These are phyloP conservation scores for Yamadazyma diddensiae DNA, from an alignment of 1,139 yeast genomes.

Conservation along the genomic window DNA sequence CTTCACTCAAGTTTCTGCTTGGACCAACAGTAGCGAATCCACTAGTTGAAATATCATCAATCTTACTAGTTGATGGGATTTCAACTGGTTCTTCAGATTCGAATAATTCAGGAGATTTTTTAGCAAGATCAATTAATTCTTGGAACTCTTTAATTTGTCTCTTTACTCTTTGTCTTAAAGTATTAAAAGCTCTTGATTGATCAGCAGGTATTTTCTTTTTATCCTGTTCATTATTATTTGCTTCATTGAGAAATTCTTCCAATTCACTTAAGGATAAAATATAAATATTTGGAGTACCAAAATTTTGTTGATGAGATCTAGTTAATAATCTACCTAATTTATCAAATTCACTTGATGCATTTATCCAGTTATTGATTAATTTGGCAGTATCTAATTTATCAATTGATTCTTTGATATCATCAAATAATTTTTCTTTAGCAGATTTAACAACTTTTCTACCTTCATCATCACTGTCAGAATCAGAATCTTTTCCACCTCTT, in stretches of 20 bases:
- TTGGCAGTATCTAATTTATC: conserved; percentile 70
- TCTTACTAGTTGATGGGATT: conserved; percentile 13
- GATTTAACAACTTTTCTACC: conserved; percentile 86
- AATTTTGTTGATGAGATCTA: conserved; percentile 72
- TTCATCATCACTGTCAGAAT: conserved; percentile 58
- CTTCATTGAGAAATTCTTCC: conserved; percentile 65
- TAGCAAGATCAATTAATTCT: conserved; percentile 55
- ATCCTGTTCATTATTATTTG: conserved; percentile 55
- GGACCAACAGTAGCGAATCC: conserved; percentile 16
- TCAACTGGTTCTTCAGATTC: conserved; percentile 51
- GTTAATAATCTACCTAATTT: conserved; percentile 64
- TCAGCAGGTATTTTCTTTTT: conserved; percentile 78
- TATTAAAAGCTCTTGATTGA: conserved; percentile 84
- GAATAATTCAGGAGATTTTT: conserved; percentile 70
- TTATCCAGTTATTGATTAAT: conserved; percentile 77
- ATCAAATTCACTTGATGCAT: conserved; percentile 75
- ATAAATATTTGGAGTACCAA: conserved; percentile 68
- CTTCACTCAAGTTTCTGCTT: conserved; percentile 37
- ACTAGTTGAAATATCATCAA: conserved; percentile 19
- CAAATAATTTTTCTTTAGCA: conserved; percentile 88
- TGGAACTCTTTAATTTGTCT: conserved; percentile 72
- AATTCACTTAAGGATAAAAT: conserved; percentile 68
- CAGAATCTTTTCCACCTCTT: conserved; percentile 48
- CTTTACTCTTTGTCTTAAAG: conserved; percentile 84
- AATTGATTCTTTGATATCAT: conserved; percentile 72